These are phyloP conservation scores for Exophiala sideris DNA, from an alignment of 2,329 filamentous ascomycete genomes.

Conservation along the genomic window DNA sequence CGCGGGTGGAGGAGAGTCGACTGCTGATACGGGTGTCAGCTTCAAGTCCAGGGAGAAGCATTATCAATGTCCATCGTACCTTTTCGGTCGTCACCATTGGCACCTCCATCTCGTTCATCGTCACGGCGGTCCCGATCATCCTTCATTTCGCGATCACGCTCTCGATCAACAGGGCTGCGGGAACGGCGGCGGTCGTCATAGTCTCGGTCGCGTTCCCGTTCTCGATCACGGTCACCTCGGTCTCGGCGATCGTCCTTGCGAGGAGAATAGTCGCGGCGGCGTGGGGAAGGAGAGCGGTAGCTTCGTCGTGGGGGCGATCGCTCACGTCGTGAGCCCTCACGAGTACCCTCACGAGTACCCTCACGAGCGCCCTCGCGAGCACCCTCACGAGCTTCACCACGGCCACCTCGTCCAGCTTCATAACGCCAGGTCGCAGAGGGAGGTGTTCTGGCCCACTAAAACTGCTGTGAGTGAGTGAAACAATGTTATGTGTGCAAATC, in stretches of 20 bases:
- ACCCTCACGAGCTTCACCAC: conserved; percentile 31
- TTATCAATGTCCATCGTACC: conserved; percentile 51
- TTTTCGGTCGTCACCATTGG: conserved; percentile 89
- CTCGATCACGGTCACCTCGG: conserved; percentile 68
- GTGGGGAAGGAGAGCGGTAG: conserved; percentile 60
- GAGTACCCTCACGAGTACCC: conserved; percentile 39
- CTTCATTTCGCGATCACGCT: conserved; percentile 59
- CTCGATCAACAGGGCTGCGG: conserved; percentile 63
- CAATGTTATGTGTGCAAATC: neutral
- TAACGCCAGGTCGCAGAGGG: conserved; percentile 98
- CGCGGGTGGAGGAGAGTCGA: conserved; percentile 75
- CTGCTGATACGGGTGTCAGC: conserved; percentile 42
- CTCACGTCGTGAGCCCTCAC: conserved; percentile 34
- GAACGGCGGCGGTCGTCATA: conserved; percentile 62
- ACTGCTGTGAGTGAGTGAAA: neutral
- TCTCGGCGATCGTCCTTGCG: conserved; percentile 82
- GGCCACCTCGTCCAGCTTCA: conserved; percentile 72
- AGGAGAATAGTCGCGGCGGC: conserved; percentile 71
- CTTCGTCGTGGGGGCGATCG: conserved; percentile 76
- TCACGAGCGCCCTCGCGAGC: conserved; percentile 39
- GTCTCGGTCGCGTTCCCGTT: conserved; percentile 47
- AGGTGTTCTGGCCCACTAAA: conserved; percentile 93
- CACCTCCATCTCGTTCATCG: conserved; percentile 68
- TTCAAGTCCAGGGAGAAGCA: conserved; percentile 26
- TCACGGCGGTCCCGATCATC: conserved; percentile 69